Conservation (phyloP, 2,329 filamentous ascomycete species). For the Kalmusia sp. region DNA sequence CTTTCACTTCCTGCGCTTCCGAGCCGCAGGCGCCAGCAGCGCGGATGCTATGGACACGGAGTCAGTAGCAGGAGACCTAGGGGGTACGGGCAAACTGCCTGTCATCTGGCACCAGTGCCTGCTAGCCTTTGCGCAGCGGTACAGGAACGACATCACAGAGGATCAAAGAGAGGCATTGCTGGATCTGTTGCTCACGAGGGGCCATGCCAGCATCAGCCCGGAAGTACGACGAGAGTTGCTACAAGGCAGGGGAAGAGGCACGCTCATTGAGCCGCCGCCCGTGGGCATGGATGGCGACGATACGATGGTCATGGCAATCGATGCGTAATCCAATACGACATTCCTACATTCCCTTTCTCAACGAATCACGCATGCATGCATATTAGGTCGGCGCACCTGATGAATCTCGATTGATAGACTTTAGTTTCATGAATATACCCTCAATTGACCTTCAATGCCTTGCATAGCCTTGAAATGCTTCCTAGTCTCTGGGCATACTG, state of each 20-base stretch:
- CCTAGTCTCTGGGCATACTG: background rate
- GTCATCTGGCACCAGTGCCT: slow-evolving; percentile 97
- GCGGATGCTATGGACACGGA: slow-evolving; percentile 61
- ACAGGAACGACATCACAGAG: slow-evolving; percentile 94
- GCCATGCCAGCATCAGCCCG: slow-evolving; percentile 87
- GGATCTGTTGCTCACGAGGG: slow-evolving; percentile 82
- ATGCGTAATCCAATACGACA: too few species aligned
- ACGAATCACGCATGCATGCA: slow-evolving; percentile 2
- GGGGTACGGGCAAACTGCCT: slow-evolving; percentile 72
- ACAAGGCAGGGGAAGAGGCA: slow-evolving; percentile 84
- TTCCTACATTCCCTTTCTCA: too few species aligned
- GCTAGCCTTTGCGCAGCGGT: slow-evolving; percentile 89
- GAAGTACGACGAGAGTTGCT: slow-evolving; percentile 89
- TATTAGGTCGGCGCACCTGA: background rate
- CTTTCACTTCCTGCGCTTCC: slow-evolving; percentile 94
- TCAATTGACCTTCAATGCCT: background rate
- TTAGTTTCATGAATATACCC: slow-evolving; percentile 5
- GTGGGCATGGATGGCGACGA: slow-evolving; percentile 78
- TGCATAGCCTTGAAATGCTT: background rate
- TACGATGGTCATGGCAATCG: slow-evolving; percentile 75
- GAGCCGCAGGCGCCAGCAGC: slow-evolving; percentile 69
- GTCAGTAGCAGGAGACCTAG: slow-evolving; percentile 42
- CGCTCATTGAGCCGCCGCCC: slow-evolving; percentile 67
- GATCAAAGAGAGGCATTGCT: slow-evolving; percentile 91
- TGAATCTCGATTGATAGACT: background rate